phyloP scores from a whole-genome alignment of 805 yeast species.

The Suhomyces vadensis region DNA sequence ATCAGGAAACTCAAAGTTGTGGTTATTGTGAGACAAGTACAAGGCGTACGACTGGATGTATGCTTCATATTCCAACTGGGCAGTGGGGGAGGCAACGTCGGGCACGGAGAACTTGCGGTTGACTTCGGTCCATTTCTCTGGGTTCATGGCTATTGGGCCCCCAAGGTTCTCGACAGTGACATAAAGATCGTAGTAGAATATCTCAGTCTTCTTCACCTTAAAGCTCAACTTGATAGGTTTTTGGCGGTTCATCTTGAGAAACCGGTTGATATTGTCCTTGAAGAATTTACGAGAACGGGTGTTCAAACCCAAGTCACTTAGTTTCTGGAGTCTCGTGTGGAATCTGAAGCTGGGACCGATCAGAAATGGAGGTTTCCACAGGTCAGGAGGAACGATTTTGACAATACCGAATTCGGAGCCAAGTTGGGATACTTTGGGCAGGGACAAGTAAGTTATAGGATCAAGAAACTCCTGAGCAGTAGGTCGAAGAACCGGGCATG shows the following conservation, averaged over 20 bases:
- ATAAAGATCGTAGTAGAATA: slow-evolving; percentile 43
- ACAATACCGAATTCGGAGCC: slow-evolving; percentile 54
- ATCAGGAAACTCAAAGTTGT: slow-evolving; percentile 32
- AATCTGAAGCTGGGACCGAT: slow-evolving; percentile 58
- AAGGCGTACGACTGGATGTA: slow-evolving; percentile 33
- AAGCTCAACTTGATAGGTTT: slow-evolving; percentile 23
- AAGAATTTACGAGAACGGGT: slow-evolving; percentile 66
- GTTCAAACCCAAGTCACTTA: slow-evolving; percentile 62
- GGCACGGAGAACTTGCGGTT: slow-evolving; percentile 18
- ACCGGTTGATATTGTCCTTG: slow-evolving; percentile 60
- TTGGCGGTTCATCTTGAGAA: slow-evolving; percentile 43
- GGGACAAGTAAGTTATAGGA: slow-evolving; percentile 51
- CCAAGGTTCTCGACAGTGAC: slow-evolving; percentile 31
- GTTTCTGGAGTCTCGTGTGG: slow-evolving; percentile 66
- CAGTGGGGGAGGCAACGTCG: slow-evolving; percentile 13
- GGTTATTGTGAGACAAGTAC: slow-evolving; percentile 28
- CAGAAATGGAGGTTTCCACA: slow-evolving; percentile 59
- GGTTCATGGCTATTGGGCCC: slow-evolving; percentile 18
- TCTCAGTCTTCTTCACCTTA: slow-evolving; percentile 12
- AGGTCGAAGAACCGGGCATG: slow-evolving; percentile 53
- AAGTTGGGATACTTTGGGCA: slow-evolving; percentile 37
- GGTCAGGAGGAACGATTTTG: slow-evolving; percentile 52
- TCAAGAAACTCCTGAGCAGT: slow-evolving; percentile 44
- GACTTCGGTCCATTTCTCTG: slow-evolving; percentile 23
- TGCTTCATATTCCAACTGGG: slow-evolving; percentile 26